Evolutionary conservation across 176 grass and related monocot species (phyloP), one percentile per base, ranked within the genome.

Genomic region (Eragrostis curvula): DNA sequence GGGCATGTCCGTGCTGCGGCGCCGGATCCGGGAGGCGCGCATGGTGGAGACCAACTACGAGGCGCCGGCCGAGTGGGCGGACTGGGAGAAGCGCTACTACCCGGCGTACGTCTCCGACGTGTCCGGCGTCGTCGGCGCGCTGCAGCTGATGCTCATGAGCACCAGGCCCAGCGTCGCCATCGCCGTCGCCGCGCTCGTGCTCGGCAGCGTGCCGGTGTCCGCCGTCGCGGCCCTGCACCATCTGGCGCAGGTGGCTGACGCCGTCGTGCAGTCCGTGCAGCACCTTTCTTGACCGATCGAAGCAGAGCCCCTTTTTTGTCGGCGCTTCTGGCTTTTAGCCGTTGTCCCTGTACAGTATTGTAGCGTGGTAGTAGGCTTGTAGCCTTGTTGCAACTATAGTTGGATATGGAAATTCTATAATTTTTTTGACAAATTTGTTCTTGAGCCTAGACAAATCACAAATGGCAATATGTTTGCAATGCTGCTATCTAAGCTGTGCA

Each of bases 41-140:
- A 88, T 79, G 85, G 85, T 46, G 29, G 90, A 94, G 85, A 70
- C 30, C 36, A 94, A 90, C 68, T 85, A 81, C 78, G 89, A 97
- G 86, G 75, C 78, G 60, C 89, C 91, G 24, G 24, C 75, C 27
- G 66, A 44, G 17, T 97, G 89, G 91, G 79, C 79, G 71, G 49
- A 76, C 36, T 97, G 94, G 94, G 94, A 97, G 87, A 90, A 88
- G 87, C 66, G 78, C 2, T 90, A 84, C 80, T 97, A 94, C 57
- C 30, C 78, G n/a, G 89, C 75, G 30, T 97, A 97, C 81, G 36
- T 80, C 72, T 64, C 88, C 12, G 84, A 87, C 77, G 81, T 94
- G 47, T 89, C 89, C 15, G 28, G 71, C 20, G 11, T 91, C 46
- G 42, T 83, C 6, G 90, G 88, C 70, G 42, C 81, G 36, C 65